Evolutionary conservation across 2,329 filamentous ascomycete species (phyloP).

Genomic region (Clarireedia sp.): DNA sequence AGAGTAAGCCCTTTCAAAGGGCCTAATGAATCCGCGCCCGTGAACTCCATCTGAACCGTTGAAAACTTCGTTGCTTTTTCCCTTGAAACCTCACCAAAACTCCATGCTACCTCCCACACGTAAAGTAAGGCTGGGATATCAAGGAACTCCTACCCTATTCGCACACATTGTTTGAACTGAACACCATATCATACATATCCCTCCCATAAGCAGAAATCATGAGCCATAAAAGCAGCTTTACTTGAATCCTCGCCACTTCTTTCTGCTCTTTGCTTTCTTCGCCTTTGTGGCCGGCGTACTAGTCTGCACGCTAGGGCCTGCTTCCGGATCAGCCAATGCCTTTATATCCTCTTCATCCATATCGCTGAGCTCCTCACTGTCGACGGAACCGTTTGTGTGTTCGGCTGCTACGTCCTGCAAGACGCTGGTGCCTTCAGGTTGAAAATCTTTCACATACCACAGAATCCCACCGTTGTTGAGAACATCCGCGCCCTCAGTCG

Average conservation of each 20-base stretch:
- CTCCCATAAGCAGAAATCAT: not conserved
- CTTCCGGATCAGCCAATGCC: constrained; percentile 43
- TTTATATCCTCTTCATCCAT: constrained; percentile 86
- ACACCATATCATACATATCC: constrained; percentile 5
- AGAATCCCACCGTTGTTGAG: constrained; percentile 70
- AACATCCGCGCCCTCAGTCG: constrained; percentile 12
- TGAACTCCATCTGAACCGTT: constrained; percentile 5
- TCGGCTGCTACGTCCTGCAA: constrained; percentile 45
- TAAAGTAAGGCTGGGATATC: not conserved
- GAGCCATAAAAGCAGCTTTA: not conserved
- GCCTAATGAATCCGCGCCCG: not conserved
- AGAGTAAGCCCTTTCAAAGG: not conserved
- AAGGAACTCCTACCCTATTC: constrained; percentile 7
- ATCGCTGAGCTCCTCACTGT: constrained; percentile 85
- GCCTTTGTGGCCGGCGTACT: constrained; percentile 14
- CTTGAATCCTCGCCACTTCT: constrained; percentile 17
- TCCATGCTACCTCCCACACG: not conserved
- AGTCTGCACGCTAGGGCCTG: constrained; percentile 12
- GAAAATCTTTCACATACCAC: constrained; percentile 80
- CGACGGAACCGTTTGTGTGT: constrained; percentile 58
- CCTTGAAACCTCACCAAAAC: not conserved
- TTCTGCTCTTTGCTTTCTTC: constrained; percentile 24
- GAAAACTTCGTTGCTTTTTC: not conserved
- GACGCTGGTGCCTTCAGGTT: constrained; percentile 72
- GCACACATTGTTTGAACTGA: constrained; percentile 3